Evolutionary conservation across 2,329 filamentous ascomycete species (phyloP), one percentile per base, ranked within the genome.

Genomic region (Pseudomassariella vexata): DNA sequence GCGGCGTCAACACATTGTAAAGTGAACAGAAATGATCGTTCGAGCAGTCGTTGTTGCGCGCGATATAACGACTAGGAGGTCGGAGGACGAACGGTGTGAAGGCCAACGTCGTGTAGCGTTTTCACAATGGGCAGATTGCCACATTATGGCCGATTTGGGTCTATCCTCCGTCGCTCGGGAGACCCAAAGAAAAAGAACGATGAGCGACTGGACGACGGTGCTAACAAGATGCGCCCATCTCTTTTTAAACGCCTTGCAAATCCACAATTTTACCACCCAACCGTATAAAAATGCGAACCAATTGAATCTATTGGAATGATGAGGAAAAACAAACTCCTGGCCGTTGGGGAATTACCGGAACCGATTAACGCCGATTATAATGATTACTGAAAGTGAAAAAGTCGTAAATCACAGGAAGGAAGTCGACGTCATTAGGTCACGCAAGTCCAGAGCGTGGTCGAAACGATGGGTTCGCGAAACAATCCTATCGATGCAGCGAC

Each of bases 161-260:
- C n/a, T 8, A 4, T 34, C n/a, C 9, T n/a, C 12, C 11, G 4
- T 23, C n/a, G n/a, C n/a, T 23, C 19, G 19, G 16, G 19, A 11
- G 14, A 26, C 9, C 8, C 28, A 40, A 33, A 27, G 24, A 36
- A 26, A 27, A 39, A 30, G 36, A 37, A 26, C 37, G 10, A 15
- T 25, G 32, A 39, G 37, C 34, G 37, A 37, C 32, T 35, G 28
- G 40, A 38, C 24, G 28, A 44, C 26, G 34, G 35, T 34, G 37
- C 24, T 36, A 22, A 17, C 23, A 39, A 32, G 27, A 30, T 34
- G 39, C 41, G 41, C 39, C 39, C 42, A 34, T 36, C 36, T 35
- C 39, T 47, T 47, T 54, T 53, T 50, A 41, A 36, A 55, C 50
- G 52, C 52, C 52, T 35, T 34, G 39, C 38, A 30, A 45, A 49